phyloP scores from a whole-genome alignment of 345 rosid species.

The Bretschneidera sinensis region DNA sequence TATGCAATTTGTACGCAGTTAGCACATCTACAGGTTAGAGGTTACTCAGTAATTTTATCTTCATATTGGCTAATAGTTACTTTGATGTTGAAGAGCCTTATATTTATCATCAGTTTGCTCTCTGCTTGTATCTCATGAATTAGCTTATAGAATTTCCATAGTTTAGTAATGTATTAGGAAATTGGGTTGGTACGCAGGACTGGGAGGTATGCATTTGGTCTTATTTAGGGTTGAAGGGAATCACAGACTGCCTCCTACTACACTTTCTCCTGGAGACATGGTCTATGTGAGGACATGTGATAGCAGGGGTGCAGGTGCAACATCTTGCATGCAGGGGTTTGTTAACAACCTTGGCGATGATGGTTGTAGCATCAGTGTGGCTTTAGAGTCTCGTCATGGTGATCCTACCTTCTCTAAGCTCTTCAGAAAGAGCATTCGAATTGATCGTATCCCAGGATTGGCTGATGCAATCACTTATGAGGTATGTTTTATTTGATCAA shows the following conservation, averaged over 20 bases:
- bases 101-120: conserved; percentile 10
- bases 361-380: conserved; percentile 90
- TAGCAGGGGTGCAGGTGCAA: conserved; percentile 85
- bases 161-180: conserved; percentile 15
- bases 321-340: conserved; percentile 86
- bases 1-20: conserved; percentile 83
- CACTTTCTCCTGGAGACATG: conserved; percentile 97
- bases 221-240: conserved; percentile 78
- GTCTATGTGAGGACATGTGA: conserved; percentile 87
- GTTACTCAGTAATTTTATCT: conserved; percentile 8
- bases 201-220: conserved; percentile 95
- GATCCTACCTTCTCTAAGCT: conserved; percentile 97
- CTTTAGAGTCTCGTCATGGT: conserved; percentile 93
- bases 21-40: conserved; percentile 78
- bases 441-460: conserved; percentile 87
- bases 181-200: conserved; percentile 43
- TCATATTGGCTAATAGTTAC: conserved; percentile 6
- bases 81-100: background rate
- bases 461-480: conserved; percentile 94
- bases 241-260: conserved; percentile 87
- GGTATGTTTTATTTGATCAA: conserved; percentile 35
- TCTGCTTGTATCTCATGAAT: background rate
- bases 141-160: background rate
- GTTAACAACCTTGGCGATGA: conserved; percentile 91
- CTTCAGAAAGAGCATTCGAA: conserved; percentile 80